These are phyloP conservation scores for Aspergillus biplanus DNA, from an alignment of 495 filamentous ascomycete genomes.

Conservation along the genomic window DNA sequence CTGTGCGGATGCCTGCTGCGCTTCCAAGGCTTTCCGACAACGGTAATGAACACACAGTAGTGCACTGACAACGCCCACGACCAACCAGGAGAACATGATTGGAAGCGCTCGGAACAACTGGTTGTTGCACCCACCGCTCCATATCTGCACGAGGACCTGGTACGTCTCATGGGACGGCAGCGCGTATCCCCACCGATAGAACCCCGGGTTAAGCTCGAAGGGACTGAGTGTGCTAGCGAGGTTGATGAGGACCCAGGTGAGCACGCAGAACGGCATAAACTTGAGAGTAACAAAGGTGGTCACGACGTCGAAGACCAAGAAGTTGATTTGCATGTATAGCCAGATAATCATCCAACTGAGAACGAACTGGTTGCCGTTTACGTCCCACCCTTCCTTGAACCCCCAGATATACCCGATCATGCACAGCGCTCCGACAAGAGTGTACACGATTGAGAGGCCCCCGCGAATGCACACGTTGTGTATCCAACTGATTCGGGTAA, in stretches of 20 bases:
- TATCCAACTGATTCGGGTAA: conserved; percentile 33
- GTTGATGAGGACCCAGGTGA: conserved; percentile 52
- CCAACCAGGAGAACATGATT: conserved; percentile 41
- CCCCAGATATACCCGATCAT: conserved; percentile 50
- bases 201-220: conserved; percentile 43
- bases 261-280: conserved; percentile 44
- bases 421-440: conserved; percentile 42
- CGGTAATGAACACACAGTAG: background rate
- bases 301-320: conserved; percentile 37
- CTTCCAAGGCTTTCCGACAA: background rate
- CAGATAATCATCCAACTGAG: conserved; percentile 49
- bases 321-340: conserved; percentile 52
- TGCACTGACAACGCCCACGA: background rate
- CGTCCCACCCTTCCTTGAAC: conserved; percentile 46
- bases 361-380: conserved; percentile 42
- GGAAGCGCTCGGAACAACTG: conserved; percentile 43
- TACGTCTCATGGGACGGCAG: conserved; percentile 50
- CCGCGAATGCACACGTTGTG: conserved; percentile 43
- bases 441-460: conserved; percentile 42
- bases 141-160: conserved; percentile 45
- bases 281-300: conserved; percentile 14
- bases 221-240: conserved; percentile 47
- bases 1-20: background rate
- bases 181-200: conserved; percentile 48
- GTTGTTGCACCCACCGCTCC: conserved; percentile 49